Evolutionary conservation across 129 eudicot species (phyloP).

Genomic region (Flaveria bidentis): DNA sequence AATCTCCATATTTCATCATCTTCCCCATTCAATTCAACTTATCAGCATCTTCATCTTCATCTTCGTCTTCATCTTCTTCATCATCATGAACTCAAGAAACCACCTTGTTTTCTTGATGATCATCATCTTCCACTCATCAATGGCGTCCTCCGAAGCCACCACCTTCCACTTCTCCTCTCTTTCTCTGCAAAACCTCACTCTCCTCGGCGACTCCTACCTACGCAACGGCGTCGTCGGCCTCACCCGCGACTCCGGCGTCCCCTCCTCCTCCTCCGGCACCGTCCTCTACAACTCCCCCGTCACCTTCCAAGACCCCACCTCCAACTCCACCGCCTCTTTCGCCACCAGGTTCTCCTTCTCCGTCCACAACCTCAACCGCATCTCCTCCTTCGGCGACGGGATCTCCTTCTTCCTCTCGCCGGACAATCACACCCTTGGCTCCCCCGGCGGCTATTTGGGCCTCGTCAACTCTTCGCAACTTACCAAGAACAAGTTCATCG

Average conservation of each 20-base stretch:
- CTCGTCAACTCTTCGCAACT: slow-evolving; percentile 73
- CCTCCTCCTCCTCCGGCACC: slow-evolving; percentile 42
- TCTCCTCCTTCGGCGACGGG: slow-evolving; percentile 68
- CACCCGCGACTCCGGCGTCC: slow-evolving; percentile 41
- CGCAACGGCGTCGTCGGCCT: slow-evolving; percentile 63
- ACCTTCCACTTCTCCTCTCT: slow-evolving; percentile 61
- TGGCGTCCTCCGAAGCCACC: slow-evolving; percentile 36
- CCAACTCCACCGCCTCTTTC: slow-evolving; percentile 76
- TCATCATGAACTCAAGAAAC: slow-evolving; percentile 47
- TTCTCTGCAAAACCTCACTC: slow-evolving; percentile 70
- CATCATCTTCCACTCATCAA: slow-evolving; percentile 15
- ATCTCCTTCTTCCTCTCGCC: slow-evolving; percentile 78
- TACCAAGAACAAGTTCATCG: slow-evolving; percentile 74
- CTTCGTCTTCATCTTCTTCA: slow-evolving; percentile 15
- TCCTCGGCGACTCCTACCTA: slow-evolving; percentile 86
- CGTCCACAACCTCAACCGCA: slow-evolving; percentile 47
- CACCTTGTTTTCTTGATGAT: slow-evolving; percentile 48
- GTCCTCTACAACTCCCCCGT: slow-evolving; percentile 31
- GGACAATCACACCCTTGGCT: slow-evolving; percentile 52
- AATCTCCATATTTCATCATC: not conserved
- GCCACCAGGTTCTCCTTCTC: slow-evolving; percentile 68
- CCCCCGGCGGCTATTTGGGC: slow-evolving; percentile 81
- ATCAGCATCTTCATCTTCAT: not conserved
- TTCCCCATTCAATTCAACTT: not conserved
- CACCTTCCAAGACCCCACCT: slow-evolving; percentile 34